These are phyloP conservation scores for Xerocomus potaroensis DNA, from an alignment of 768 basidiomycete species.

Conservation along the genomic window DNA sequence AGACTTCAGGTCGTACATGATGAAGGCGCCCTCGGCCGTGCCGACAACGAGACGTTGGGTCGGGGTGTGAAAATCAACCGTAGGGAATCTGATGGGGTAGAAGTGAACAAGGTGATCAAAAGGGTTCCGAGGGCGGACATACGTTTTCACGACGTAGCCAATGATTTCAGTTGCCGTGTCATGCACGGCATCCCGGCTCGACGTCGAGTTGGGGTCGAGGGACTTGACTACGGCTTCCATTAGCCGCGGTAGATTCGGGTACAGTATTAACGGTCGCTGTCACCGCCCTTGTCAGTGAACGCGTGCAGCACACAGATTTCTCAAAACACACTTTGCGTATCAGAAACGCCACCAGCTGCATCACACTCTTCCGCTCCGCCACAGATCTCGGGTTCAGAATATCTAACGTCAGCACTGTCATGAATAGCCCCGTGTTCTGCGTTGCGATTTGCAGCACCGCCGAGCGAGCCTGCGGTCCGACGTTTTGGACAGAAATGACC, in stretches of 20 bases:
- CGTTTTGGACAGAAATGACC: slow-evolving; percentile 60
- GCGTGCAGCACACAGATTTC: neutral
- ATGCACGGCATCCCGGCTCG: slow-evolving; percentile 76
- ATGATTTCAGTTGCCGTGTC: slow-evolving; percentile 94
- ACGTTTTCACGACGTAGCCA: slow-evolving; percentile 93
- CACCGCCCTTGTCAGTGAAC: neutral
- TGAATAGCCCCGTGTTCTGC: slow-evolving; percentile 82
- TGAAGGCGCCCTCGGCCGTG: slow-evolving; percentile 87
- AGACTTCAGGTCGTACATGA: slow-evolving; percentile 96
- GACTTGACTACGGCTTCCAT: slow-evolving; percentile 97
- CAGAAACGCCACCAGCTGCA: slow-evolving; percentile 91
- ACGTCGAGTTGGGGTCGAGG: slow-evolving; percentile 81
- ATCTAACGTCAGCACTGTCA: slow-evolving; percentile 89
- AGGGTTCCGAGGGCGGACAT: neutral
- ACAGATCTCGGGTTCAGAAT: slow-evolving; percentile 73
- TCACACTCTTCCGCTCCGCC: slow-evolving; percentile 78
- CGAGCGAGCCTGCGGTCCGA: slow-evolving; percentile 71
- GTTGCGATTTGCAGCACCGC: slow-evolving; percentile 85
- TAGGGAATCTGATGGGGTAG: slow-evolving; percentile 62
- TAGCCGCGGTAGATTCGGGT: slow-evolving; percentile 76
- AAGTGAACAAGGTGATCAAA: neutral
- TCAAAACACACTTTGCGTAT: slow-evolving; percentile 68
- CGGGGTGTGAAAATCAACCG: slow-evolving; percentile 87
- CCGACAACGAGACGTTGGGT: slow-evolving; percentile 91
- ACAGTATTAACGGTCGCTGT: slow-evolving; percentile 80